These are phyloP conservation scores for Mariannaea sp. DNA, from an alignment of 2,329 filamentous ascomycete species.

Conservation along the genomic window DNA sequence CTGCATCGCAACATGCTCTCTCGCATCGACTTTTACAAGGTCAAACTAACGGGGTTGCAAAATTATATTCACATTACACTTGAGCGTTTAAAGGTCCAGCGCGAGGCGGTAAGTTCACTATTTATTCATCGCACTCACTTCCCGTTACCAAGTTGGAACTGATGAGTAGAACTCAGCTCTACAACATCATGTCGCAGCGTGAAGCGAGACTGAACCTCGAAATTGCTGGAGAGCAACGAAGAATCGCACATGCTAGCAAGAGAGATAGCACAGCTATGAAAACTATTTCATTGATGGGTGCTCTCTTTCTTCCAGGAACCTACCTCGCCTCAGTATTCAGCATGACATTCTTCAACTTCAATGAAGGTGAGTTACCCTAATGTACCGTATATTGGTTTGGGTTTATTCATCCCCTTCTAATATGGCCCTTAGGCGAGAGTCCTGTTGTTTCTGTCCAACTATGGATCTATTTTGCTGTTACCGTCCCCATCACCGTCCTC, in stretches of 20 bases:
- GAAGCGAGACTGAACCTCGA: slow-evolving; percentile 67
- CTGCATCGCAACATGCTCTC: slow-evolving; percentile 58
- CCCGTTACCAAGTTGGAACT: slow-evolving; percentile 2
- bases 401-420: slow-evolving; percentile 4
- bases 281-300: slow-evolving; percentile 66
- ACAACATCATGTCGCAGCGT: slow-evolving; percentile 69
- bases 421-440: slow-evolving; percentile 35
- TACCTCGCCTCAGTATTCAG: slow-evolving; percentile 67
- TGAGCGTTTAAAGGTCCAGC: slow-evolving; percentile 64
- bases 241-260: slow-evolving; percentile 64
- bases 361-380: slow-evolving; percentile 44
- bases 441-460: slow-evolving; percentile 56
- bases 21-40: slow-evolving; percentile 63
- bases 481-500: slow-evolving; percentile 59
- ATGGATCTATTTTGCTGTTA: slow-evolving; percentile 68
- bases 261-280: slow-evolving; percentile 69
- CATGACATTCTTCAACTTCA: slow-evolving; percentile 71
- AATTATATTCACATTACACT: slow-evolving; percentile 67
- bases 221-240: slow-evolving; percentile 64
- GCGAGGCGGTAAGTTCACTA: slow-evolving; percentile 57
- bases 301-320: slow-evolving; percentile 66
- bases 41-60: slow-evolving; percentile 65
- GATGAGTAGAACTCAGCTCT: slow-evolving; percentile 51
- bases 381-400: background rate
- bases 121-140: background rate